Evolutionary conservation across 2,329 filamentous ascomycete genomes (phyloP), one percentile per base, ranked within the genome.

Genomic region (Monosporascus sp.): DNA sequence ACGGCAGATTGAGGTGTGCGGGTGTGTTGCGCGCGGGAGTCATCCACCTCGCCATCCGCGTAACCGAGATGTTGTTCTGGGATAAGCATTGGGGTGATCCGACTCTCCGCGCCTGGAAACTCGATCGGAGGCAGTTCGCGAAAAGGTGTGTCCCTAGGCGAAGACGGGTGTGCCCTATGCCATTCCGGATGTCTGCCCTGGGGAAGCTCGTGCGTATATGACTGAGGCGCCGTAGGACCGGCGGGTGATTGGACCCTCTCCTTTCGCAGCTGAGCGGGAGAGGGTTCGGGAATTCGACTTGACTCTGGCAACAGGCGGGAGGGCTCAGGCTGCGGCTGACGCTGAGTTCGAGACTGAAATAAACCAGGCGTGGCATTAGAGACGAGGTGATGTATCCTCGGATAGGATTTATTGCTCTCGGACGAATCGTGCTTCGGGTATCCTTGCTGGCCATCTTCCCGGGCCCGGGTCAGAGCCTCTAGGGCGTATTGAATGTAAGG

Each of bases 401-500:
- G 50, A 48, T 57, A 22, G n/a, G 53, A 40, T 51, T 55, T 57
- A n/a, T 63, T 61, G 22, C 56, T 60, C 15, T 51, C 51, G 6
- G 60, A 60, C 4, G 56, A 57, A 17, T 49, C 48, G 17, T 58
- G 58, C 22, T 43, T 55, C 14, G 59, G 57, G 7, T 52, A 9
- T 20, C 48, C 77, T 73, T 52, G 78, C 74, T 52, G 78, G 53
- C 76, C 72, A 6, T 84, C 77, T 55, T 89, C 84, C 53, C 86
- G 86, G 63, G 88, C 83, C 48, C 87, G 79, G 6, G 91, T 95
- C 61, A 97, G 75, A 58, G 93, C 90, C 58, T 96, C 89, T 58
- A 97, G 84, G 41, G 93, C 92, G 68, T 94, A 95, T 58, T 88
- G 88, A 58, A 97, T 89, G 69, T 92, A 96, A 0, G 91, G 91